These are phyloP conservation scores for Wickerhamomyces subpelliculosus DNA, from an alignment of 805 yeast species.

Conservation along the genomic window DNA sequence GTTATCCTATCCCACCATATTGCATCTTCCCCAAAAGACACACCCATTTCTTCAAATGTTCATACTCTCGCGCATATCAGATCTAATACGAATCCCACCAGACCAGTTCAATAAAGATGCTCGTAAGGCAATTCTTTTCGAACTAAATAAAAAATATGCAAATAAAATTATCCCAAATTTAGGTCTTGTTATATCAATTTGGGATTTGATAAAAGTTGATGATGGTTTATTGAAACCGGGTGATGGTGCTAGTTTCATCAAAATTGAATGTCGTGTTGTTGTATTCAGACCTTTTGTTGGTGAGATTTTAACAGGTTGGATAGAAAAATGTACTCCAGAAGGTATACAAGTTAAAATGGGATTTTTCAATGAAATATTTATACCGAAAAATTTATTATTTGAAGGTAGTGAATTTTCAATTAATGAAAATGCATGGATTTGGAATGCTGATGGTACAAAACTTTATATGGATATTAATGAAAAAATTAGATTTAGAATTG, in stretches of 20 bases:
- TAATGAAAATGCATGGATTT: constrained; percentile 91
- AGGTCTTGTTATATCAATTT: constrained; percentile 79
- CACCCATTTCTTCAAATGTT: constrained; percentile 77
- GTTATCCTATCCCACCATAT: too few relatives aligned
- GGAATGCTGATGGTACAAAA: constrained; percentile 72
- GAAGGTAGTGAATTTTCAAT: constrained; percentile 63
- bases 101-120: constrained; percentile 70
- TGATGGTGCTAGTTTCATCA: constrained; percentile 83
- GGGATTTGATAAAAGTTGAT: constrained; percentile 75
- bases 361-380: constrained; percentile 86
- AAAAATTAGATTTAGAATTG: constrained; percentile 84
- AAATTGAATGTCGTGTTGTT: constrained; percentile 64
- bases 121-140: constrained; percentile 66
- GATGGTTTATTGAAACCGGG: constrained; percentile 93
- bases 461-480: constrained; percentile 87
- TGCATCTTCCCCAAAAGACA: too few relatives aligned
- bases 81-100: constrained; percentile 85
- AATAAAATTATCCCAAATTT: constrained; percentile 78
- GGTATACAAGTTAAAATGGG: constrained; percentile 82
- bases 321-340: constrained; percentile 77
- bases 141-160: constrained; percentile 76
- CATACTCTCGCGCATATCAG: constrained; percentile 72
- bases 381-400: constrained; percentile 77
- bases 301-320: constrained; percentile 89
- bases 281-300: constrained; percentile 95